These are phyloP conservation scores for Colletotrichum sp. DNA, from an alignment of 2,329 filamentous ascomycete genomes.

Conservation along the genomic window DNA sequence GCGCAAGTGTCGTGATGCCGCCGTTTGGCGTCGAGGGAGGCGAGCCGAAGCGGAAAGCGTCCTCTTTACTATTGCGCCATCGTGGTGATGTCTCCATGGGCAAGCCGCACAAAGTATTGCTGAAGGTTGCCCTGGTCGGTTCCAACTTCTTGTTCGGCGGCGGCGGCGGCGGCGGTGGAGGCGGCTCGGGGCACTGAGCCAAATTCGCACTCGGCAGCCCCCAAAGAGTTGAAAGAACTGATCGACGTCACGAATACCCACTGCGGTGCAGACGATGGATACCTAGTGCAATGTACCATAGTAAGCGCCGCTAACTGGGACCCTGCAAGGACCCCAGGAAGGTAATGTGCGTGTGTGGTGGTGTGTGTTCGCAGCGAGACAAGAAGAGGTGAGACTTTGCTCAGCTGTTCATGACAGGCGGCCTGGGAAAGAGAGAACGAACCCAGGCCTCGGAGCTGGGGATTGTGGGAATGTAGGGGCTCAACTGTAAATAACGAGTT, in stretches of 20 bases:
- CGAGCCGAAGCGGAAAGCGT: not conserved
- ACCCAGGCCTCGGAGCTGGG: not conserved
- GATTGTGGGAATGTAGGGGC: not conserved
- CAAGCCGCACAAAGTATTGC: not conserved
- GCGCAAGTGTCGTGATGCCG: not conserved
- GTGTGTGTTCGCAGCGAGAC: not conserved
- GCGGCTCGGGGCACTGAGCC: not conserved
- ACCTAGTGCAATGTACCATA: conserved; percentile 11
- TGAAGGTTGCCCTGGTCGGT: not conserved
- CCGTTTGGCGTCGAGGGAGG: not conserved
- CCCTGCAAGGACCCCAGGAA: conserved; percentile 8
- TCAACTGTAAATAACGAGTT: not conserved
- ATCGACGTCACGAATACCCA: conserved; percentile 20
- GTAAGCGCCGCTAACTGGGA: conserved; percentile 16
- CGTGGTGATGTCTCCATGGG: not conserved
- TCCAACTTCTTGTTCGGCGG: not conserved
- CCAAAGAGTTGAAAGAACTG: conserved; percentile 11
- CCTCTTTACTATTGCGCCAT: not conserved
- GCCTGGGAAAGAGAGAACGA: not conserved
- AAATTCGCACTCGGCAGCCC: not conserved
- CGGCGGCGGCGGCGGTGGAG: not conserved
- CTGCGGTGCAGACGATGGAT: not conserved
- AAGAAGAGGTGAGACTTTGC: conserved; percentile 1
- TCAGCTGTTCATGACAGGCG: not conserved
- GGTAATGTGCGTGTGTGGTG: not conserved